Base-by-base conservation (phyloP, 2,329 filamentous ascomycete species). In the Aspergillus sp. region DNA sequence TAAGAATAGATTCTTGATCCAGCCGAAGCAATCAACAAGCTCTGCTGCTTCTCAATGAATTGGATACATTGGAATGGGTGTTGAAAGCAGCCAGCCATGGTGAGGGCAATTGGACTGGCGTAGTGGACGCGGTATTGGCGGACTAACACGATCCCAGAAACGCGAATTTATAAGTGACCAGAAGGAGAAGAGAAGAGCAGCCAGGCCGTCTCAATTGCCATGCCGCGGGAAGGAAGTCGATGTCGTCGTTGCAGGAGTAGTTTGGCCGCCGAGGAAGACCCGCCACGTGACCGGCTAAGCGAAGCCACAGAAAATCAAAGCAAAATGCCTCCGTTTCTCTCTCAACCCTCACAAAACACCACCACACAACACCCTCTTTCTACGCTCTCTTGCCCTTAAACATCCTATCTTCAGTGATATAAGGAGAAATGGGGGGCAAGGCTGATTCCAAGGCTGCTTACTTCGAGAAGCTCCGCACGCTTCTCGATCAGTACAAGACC, bases 341-440 rank as follows among this genome's bases (percentile, higher is more conserved):
- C 39, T 40, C 40, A 35, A 32, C 39, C 30, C n/a, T 48, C 49
- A 45, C 44, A 43, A 47, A 37, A 40, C 32, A 32, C 19, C 37
- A 37, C 43, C 41, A 42, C 42, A 51, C 48, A 44, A 44, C 42
- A 39, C 34, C 45, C 48, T 42, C 41, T 48, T 39, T 33, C 45
- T 33, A 45, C 39, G 34, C 52, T 48, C 76, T 82, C 84, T 93
- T 62, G 61, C 81, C 86, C 88, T 94, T 88, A 94, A 94, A 94
- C 68, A 93, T 84, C 86, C 86, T 93, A 78, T 82, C 85, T 91
- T 91, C 85, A 86, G 61, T 55, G 57, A 50, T 49, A 74, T 71
- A 93, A 93, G 85, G 86, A 93, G 83, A 86, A 77, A 94, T 94
- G 88, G 88, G 86, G 86, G 88, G 85, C 86, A 95, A 85, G 75